Evolutionary conservation across 441 rosid species (phyloP), one percentile per base, ranked within the genome.

Genomic region (Eruca vesicaria): DNA sequence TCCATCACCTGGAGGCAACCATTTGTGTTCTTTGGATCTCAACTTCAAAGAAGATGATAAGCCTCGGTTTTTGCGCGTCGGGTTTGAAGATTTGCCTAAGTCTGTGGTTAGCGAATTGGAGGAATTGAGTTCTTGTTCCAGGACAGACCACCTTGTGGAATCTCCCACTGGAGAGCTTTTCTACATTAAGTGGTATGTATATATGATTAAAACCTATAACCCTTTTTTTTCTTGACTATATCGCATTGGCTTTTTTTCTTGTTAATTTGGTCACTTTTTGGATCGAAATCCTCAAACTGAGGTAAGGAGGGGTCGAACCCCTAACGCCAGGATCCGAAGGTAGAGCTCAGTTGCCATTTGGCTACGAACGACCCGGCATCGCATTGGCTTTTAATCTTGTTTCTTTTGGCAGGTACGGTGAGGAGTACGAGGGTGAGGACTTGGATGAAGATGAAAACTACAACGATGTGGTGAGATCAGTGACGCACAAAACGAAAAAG

Each of bases 141-240:
- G 12, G 64, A 69, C 73, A 23, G 55, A 36, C 14, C 73, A 69
- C 16, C 8, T 69, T 26, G 73, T 69, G 28, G 73, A 69, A n/a
- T 57, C 73, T 6, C 64, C 73, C 12, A 9, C 73, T 16, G 73
- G 56, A 21, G 38, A 69, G 29, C 55, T n/a, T 5, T 69, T 57
- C 55, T 63, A 36, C 11, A 32, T 57, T 35, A 69, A 57, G 28
- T 69, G 73, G 72, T 68, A 68, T 33, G 14, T 9, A 67, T 33
- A 6, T 53, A 66, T 43, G 16, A 43, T n/a, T 48, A 50, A 7
- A 18, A 50, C 21, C 41, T 66, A 29, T 2, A 48, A n/a, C 31
- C 18, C 8, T 50, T 50, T 15, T 52, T 53, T 50, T 50, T 50
- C 32, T 21, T 14, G 68, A 35, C 31, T 38, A 8, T n/a, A n/a